phyloP scores from a whole-genome alignment of 805 yeast species.

The Kuraishia hungarica region DNA sequence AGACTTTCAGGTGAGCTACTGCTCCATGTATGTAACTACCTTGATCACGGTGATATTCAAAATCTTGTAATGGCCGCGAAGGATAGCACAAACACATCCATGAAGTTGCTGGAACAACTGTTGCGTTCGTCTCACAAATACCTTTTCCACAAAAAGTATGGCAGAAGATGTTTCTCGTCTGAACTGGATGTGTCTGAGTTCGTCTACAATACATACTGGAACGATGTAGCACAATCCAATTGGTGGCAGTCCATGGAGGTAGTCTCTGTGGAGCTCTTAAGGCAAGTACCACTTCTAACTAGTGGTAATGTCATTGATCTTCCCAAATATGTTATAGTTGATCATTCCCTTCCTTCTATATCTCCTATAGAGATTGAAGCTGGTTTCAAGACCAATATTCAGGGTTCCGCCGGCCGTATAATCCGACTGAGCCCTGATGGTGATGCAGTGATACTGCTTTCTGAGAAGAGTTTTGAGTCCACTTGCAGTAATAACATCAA shows the following conservation, averaged over 20 bases:
- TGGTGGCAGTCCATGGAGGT: not conserved
- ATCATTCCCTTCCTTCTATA: not conserved
- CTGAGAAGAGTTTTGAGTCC: not conserved
- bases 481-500: not conserved
- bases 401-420: not conserved
- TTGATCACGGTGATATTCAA: not conserved
- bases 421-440: not conserved
- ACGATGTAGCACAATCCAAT: not conserved
- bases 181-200: not conserved
- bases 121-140: not conserved
- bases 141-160: not conserved
- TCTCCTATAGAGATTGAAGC: not conserved
- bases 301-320: too few species aligned
- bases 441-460: not conserved
- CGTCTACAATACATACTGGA: not conserved
- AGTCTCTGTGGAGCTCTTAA: not conserved
- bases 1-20: not conserved
- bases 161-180: not conserved
- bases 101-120: not conserved
- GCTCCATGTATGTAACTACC: not conserved
- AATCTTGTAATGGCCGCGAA: not conserved
- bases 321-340: not conserved
- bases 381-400: not conserved
- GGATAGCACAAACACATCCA: not conserved
- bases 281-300: too few species aligned